Base-by-base conservation (phyloP, 2,329 filamentous ascomycete species). In the Aspergillus sp. region DNA sequence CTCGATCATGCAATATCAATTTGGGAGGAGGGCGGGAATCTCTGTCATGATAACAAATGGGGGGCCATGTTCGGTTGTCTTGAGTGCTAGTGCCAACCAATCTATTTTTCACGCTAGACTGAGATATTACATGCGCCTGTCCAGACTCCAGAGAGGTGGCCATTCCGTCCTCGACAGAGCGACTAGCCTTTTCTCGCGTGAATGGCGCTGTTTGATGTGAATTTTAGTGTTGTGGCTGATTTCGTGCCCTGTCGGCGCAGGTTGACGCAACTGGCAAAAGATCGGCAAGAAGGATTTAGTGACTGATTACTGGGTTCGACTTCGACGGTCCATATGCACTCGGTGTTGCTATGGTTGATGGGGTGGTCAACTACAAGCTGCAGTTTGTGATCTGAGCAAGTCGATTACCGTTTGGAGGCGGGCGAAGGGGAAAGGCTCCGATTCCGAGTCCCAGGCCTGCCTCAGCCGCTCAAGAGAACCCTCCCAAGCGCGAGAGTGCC, bases 81-180 rank as follows among this genome's bases (percentile, higher is more conserved):
- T 26, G 17, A 36, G 4, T 53, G 50, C 39, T 26, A 20, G 30
- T 34, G 41, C 17, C 36, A 22, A 24, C 38, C 12, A 44, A 42
- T 55, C 26, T 55, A 4, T 36, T 43, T 53, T 7, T 44, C 49
- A 39, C 47, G 24, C 30, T 41, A 51, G 20, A 22, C 45, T 34
- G 34, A 32, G 42, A 53, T 43, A 48, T 53, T 57, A 44, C 49
- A 53, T 57, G 44, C 43, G 15, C 52, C 34, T 12, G 43, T 41
- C 26, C 32, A 13, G 41, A n/a, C 34, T 41, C 26, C 32, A 13
- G 41, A n/a, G 41, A 22, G 42, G 22, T 13, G 4, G 20, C 42
- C 24, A 45, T 7, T 24, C 20, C 17, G 17, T 20, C 22, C 39
- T 42, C 5, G 12, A 42, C 41, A 12, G 9, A 8, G n/a, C 26